phyloP scores from a whole-genome alignment of 2,329 filamentous ascomycete species.

The Trichoderma afroharzianum region DNA sequence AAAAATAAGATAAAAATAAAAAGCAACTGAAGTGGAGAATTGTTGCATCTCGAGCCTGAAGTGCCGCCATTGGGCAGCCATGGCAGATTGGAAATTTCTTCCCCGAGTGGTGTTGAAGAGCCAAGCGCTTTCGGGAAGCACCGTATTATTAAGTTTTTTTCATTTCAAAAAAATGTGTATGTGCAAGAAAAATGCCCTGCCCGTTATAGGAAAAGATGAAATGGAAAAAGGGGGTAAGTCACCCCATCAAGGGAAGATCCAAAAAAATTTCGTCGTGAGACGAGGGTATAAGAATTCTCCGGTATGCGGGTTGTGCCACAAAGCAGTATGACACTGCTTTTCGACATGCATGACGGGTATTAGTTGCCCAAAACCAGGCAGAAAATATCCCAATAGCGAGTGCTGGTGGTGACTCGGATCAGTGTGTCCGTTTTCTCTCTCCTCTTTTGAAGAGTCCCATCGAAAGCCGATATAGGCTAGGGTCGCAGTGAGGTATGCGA shows the following conservation, averaged over 20 bases:
- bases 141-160: slow-evolving; percentile 10
- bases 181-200: slow-evolving; percentile 13
- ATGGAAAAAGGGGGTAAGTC: slow-evolving; percentile 2
- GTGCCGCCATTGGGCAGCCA: slow-evolving; percentile 9
- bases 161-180: slow-evolving; percentile 9
- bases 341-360: background rate
- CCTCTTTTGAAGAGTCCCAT: background rate
- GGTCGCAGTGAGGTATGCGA: slow-evolving; percentile 3
- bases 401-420: background rate
- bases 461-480: background rate
- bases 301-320: background rate
- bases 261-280: slow-evolving; percentile 16
- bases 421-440: background rate
- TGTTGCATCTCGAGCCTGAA: slow-evolving; percentile 23
- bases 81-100: slow-evolving; percentile 17
- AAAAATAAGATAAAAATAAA: background rate
- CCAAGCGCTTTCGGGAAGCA: slow-evolving; percentile 10
- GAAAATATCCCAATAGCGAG: background rate
- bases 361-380: slow-evolving; percentile 1
- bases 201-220: background rate
- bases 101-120: slow-evolving; percentile 27
- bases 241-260: background rate
- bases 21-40: slow-evolving; percentile 25
- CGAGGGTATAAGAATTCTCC: slow-evolving; percentile 13
- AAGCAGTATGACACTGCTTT: slow-evolving; percentile 12